These are phyloP conservation scores for Posidonia australis DNA, from an alignment of 106 monocot genomes.

Conservation along the genomic window DNA sequence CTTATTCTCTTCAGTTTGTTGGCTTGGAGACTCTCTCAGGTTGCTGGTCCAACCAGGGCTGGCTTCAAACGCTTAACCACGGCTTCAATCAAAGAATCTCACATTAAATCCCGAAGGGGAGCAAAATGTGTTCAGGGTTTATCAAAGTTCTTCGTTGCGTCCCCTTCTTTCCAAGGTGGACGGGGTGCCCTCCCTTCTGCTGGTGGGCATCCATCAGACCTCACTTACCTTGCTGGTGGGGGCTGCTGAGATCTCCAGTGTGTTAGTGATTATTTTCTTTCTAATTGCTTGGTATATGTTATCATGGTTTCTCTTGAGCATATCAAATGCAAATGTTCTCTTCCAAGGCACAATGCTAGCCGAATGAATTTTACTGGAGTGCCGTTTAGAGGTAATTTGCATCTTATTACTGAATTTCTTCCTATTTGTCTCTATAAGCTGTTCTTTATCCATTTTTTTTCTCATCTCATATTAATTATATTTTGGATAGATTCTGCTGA, in stretches of 20 bases:
- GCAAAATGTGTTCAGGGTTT: conserved; percentile 41
- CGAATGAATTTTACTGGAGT: conserved; percentile 13
- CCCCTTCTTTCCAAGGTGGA: conserved; percentile 91
- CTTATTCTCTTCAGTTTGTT: too few relatives aligned
- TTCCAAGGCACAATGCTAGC: conserved; percentile 23
- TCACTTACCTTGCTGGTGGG: conserved; percentile 76
- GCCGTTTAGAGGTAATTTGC: conserved; percentile 22
- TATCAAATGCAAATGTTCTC: conserved; percentile 29
- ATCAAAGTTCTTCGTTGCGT: conserved; percentile 69
- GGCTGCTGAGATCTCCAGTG: conserved; percentile 24
- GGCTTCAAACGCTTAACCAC: conserved; percentile 53
- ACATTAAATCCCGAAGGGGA: conserved; percentile 47
- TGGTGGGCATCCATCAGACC: conserved; percentile 85
- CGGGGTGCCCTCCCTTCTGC: conserved; percentile 86
- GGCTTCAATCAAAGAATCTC: conserved; percentile 55
- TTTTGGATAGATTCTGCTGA: too few relatives aligned
- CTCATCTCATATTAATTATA: too few relatives aligned
- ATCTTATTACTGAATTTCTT: too few relatives aligned
- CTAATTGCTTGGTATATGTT: conserved; percentile 2
- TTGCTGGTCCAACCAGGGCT: conserved; percentile 80
- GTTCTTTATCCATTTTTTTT: too few relatives aligned
- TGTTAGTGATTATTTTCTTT: neutral
- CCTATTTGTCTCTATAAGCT: too few relatives aligned
- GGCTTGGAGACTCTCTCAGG: neutral
- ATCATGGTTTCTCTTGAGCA: conserved; percentile 46